A percentile compares a stretch with the other conserved stretches of the same genome.
Conservation (phyloP, 1,284 basidiomycete species). For the Papiliotrema nemorosa region DNA sequence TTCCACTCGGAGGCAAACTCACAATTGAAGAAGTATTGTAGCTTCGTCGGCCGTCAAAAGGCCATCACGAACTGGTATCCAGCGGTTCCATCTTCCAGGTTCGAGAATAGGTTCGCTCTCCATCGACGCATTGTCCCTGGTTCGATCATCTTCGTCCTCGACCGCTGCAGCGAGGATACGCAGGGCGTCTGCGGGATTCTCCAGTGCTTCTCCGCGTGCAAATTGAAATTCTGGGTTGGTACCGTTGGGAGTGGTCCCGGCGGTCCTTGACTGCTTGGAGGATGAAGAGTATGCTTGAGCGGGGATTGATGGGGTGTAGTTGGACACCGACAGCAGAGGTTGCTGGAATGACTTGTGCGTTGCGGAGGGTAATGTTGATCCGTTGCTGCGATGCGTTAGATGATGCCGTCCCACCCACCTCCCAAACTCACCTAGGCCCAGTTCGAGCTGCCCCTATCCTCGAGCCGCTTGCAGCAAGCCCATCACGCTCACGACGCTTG, state of each 20-base stretch:
- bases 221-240: constrained; percentile 9
- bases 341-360: too few relatives aligned
- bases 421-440: too few relatives aligned
- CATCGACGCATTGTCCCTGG: neutral
- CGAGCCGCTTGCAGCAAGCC: neutral
- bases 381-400: neutral
- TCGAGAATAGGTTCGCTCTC: neutral
- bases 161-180: constrained; percentile 18
- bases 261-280: too few relatives aligned
- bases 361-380: neutral
- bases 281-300: too few relatives aligned
- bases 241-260: neutral
- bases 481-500: neutral
- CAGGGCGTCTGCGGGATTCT: constrained; percentile 22
- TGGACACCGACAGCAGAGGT: neutral
- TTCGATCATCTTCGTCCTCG: constrained; percentile 3
- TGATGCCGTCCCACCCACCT: neutral
- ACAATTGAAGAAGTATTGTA: constrained; percentile 8
- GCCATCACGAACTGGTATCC: constrained; percentile 21
- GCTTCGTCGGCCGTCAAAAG: constrained; percentile 19
- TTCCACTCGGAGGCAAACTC: neutral
- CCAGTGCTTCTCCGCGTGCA: constrained; percentile 15
- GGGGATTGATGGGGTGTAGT: neutral
- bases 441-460: too few relatives aligned
- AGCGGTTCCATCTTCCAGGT: constrained; percentile 14